Base-by-base conservation (phyloP, 805 yeast species). In the Tetrapisispora phaffii region DNA sequence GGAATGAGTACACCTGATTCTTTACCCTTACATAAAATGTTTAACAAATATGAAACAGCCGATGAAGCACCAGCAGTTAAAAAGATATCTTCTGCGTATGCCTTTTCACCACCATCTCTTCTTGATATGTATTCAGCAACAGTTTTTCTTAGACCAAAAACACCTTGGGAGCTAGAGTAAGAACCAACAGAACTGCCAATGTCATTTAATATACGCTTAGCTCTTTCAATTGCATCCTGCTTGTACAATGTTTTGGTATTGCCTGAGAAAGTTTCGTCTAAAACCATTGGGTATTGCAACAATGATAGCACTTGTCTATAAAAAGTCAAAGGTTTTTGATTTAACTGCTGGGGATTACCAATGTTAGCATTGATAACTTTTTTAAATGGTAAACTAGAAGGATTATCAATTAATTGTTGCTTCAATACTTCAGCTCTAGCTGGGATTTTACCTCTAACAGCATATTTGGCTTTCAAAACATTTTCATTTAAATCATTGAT, bases 311-410 rank as follows among this genome's bases (percentile, higher is more conserved):
- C 95, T 62, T 89, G 95, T 56, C 99, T 76, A 66, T 87, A 89
- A 71, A 93, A 93, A n/a, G 95, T 85, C 55, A 93, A 72, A 1
- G 99, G 98, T 57, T 80, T 75, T 65, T 93, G 99, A 54, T 87
- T 90, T 60, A 93, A 73, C 63, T 90, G 97, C 66, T 93, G 99
- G 2, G 99, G 99, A 62, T 93, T 93, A 26, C 99, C 99, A 50
- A 93, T 93, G 62, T 93, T 93, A 51, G 96, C 93, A 57, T 79
- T 81, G 60, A 94, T 83, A 56, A 93, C 85, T 48, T 75, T 69
- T 36, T 75, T 67, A 60, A 88, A 93, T 0, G 95, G 95, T 51
- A 87, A 68, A 5, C 84, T 77, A 17, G 70, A 71, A 22, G 84
- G 80, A 34, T 76, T 70, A 35, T 68, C 61, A 10, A 63, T 60